phyloP scores from a whole-genome alignment of 192 early-diverging fungal genomes.

The Chytriomyces sp. region DNA sequence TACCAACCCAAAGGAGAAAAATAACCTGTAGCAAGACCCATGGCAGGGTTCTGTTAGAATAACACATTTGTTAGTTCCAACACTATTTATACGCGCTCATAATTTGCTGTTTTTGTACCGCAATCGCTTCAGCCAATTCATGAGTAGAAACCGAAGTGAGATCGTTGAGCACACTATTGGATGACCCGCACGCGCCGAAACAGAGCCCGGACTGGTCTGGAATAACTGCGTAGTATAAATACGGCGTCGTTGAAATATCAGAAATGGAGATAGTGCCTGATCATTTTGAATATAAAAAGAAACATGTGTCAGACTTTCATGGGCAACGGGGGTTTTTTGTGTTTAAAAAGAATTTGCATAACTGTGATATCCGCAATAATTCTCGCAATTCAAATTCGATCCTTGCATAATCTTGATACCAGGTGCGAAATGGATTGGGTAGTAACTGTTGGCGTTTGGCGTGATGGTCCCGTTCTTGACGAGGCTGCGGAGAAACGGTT shows the following conservation, averaged over 20 bases:
- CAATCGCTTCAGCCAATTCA: slow-evolving; percentile 43
- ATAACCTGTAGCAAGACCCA: slow-evolving; percentile 29
- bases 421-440: slow-evolving; percentile 26
- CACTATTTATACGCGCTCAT: no score
- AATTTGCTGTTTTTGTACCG: background rate
- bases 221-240: slow-evolving; percentile 42
- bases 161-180: slow-evolving; percentile 27
- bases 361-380: slow-evolving; percentile 5
- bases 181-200: slow-evolving; percentile 18
- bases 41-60: slow-evolving; percentile 18
- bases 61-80: no score
- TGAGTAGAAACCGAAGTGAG: slow-evolving; percentile 39
- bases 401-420: background rate
- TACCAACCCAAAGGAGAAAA: slow-evolving; percentile 44
- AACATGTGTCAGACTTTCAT: no score
- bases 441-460: slow-evolving; percentile 27
- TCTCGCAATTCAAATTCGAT: background rate
- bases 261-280: background rate
- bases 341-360: background rate
- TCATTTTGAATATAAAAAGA: background rate
- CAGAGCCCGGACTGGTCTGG: slow-evolving; percentile 45
- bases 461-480: slow-evolving; percentile 25
- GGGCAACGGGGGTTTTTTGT: no score
- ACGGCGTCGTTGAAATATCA: slow-evolving; percentile 4
- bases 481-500: slow-evolving; percentile 1